Evolutionary conservation across 2,329 filamentous ascomycete genomes (phyloP).

Genomic region (Exserohilum turcica): DNA sequence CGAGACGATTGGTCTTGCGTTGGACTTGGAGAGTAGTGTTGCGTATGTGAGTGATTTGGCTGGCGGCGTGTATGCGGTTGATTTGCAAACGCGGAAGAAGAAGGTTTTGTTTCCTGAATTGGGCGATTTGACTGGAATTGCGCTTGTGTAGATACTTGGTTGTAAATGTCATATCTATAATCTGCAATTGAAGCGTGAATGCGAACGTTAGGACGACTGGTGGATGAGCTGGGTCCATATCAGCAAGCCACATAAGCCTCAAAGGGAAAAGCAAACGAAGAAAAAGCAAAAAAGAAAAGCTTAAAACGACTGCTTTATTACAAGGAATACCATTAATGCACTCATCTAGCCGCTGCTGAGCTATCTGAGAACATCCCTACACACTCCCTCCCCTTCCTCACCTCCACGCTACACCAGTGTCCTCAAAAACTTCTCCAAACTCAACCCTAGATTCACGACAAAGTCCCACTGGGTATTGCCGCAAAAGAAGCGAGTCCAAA

Average conservation of each 20-base stretch:
- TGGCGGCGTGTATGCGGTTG: not conserved
- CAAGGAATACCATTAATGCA: too few species aligned
- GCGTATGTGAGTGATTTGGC: not conserved
- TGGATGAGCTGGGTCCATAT: too few species aligned
- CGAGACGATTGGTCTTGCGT: not conserved
- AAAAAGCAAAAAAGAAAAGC: too few species aligned
- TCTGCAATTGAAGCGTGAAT: too few species aligned
- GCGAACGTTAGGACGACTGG: too few species aligned
- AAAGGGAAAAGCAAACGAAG: too few species aligned
- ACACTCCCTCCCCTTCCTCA: too few species aligned
- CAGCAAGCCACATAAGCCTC: too few species aligned
- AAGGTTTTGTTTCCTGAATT: not conserved
- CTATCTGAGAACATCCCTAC: too few species aligned
- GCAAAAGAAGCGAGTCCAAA: slow-evolving; percentile 56
- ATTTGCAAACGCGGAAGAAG: not conserved
- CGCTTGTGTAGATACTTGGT: not conserved
- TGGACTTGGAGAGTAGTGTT: not conserved
- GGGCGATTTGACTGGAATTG: not conserved
- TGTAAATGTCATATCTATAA: too few species aligned
- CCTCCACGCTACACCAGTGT: not conserved
- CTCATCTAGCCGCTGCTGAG: too few species aligned
- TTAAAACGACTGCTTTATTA: too few species aligned
- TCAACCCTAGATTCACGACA: slow-evolving; percentile 53
- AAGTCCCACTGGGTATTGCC: slow-evolving; percentile 58
- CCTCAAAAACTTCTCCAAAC: slow-evolving; percentile 42